Conservation (phyloP, 805 yeast species). For the Saccharomycopsis amapae region DNA sequence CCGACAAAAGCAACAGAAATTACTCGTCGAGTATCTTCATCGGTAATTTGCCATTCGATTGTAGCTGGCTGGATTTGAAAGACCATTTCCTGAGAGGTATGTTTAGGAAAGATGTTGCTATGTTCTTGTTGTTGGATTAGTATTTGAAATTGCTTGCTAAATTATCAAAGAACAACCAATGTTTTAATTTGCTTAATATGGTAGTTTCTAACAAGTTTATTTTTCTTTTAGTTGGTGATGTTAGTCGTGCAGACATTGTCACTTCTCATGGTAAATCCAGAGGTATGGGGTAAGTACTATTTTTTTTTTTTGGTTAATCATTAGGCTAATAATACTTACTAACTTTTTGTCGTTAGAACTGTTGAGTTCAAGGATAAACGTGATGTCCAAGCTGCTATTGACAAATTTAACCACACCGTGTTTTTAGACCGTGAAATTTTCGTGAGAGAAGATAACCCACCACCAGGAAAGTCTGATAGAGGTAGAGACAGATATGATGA, state of each 20-base stretch:
- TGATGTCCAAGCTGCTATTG: constrained; percentile 67
- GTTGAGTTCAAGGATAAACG: constrained; percentile 67
- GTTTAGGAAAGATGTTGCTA: constrained; percentile 23
- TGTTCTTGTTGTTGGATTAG: constrained; percentile 31
- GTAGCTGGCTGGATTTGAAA: constrained; percentile 52
- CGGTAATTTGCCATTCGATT: constrained; percentile 65
- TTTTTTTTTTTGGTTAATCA: not conserved
- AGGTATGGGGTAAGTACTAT: constrained; percentile 55
- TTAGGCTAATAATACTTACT: constrained; percentile 8
- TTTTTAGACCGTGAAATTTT: constrained; percentile 73
- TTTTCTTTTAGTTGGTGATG: constrained; percentile 42
- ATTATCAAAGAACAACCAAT: constrained; percentile 31
- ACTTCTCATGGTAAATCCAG: constrained; percentile 71
- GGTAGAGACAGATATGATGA: constrained; percentile 16
- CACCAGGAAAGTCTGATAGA: constrained; percentile 39
- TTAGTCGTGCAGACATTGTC: constrained; percentile 77
- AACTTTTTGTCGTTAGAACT: constrained; percentile 34
- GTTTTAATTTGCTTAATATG: not conserved
- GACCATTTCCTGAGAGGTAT: constrained; percentile 42
- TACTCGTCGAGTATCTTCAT: constrained; percentile 64
- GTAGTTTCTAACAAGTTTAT: not conserved
- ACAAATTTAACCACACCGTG: constrained; percentile 54
- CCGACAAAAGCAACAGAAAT: constrained; percentile 44
- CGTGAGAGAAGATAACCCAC: constrained; percentile 88
- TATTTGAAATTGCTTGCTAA: constrained; percentile 23